phyloP scores from a whole-genome alignment of 352 stramenopile genomes.

The Blastocystis sp. region DNA sequence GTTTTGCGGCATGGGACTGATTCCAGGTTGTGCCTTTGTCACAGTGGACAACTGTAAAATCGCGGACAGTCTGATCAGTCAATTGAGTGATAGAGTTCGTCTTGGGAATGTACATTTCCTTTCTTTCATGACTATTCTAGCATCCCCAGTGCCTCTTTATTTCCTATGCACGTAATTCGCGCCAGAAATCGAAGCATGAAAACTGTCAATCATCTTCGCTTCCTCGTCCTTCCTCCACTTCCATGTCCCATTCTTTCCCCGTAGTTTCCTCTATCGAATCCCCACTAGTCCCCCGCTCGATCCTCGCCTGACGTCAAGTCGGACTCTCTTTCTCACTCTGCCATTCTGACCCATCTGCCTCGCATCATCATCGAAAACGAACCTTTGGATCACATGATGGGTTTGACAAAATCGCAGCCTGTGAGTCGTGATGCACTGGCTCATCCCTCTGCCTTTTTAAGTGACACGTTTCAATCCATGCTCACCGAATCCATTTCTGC shows the following conservation, averaged over 20 bases:
- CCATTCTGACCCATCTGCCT: not conserved
- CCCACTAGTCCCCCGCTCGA: not conserved
- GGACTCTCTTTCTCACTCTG: not conserved
- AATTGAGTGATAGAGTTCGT: not conserved
- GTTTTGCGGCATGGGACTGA: not conserved
- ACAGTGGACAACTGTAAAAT: not conserved
- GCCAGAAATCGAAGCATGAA: not conserved
- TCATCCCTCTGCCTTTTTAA: not conserved
- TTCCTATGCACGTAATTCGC: not conserved
- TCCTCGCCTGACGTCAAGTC: not conserved
- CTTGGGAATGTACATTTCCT: not conserved
- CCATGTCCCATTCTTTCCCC: not conserved
- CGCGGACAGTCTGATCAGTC: not conserved
- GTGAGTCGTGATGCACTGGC: not conserved
- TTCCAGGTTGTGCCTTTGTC: conserved; percentile 18
- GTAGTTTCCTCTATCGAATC: not conserved
- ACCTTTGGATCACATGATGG: not conserved
- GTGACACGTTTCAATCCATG: not conserved
- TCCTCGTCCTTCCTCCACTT: not conserved
- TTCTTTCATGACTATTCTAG: not conserved
- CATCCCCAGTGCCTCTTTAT: not conserved
- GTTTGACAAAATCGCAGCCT: not conserved
- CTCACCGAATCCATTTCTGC: not conserved
- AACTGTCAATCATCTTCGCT: not conserved
- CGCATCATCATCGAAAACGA: not conserved